Evolutionary conservation across 768 basidiomycete species (phyloP).

Genomic region (Guyanaporus albipodus): DNA sequence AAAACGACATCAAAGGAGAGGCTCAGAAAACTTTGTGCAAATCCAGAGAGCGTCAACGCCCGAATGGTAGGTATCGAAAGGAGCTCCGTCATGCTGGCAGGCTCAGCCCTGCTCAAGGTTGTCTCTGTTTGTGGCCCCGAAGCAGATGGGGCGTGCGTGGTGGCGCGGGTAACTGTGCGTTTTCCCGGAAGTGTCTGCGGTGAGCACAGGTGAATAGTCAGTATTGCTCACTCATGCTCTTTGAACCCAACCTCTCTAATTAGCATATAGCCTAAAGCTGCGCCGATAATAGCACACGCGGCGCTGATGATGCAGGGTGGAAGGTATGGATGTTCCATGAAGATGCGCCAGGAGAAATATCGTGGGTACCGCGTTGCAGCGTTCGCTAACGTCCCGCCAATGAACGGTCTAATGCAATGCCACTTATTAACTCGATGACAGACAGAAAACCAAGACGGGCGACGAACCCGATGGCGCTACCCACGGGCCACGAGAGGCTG

Average conservation of each 20-base stretch:
- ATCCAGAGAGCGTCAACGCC: slow-evolving; percentile 46
- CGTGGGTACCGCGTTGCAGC: slow-evolving; percentile 9
- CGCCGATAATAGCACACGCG: slow-evolving; percentile 6
- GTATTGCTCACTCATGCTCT: too few relatives aligned
- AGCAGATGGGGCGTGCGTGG: background rate
- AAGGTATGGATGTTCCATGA: slow-evolving; percentile 15
- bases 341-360: slow-evolving; percentile 12
- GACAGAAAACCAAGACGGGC: background rate
- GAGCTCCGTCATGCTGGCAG: slow-evolving; percentile 31
- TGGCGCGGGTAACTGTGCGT: background rate
- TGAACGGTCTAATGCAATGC: slow-evolving; percentile 19
- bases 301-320: slow-evolving; percentile 15
- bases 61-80: slow-evolving; percentile 48
- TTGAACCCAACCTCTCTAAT: slow-evolving; percentile 18
- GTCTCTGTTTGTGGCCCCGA: background rate
- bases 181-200: slow-evolving; percentile 17
- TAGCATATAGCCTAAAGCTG: slow-evolving; percentile 12
- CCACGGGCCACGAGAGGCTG: slow-evolving; percentile 8
- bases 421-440: too few relatives aligned
- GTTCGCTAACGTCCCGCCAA: slow-evolving; percentile 18
- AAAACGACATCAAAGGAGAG: slow-evolving; percentile 60
- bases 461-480: slow-evolving; percentile 2
- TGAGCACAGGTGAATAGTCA: too few relatives aligned
- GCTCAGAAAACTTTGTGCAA: slow-evolving; percentile 45
- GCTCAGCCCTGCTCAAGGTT: too few relatives aligned